Percentiles rank a stretch among this genome's conserved stretches.
These are phyloP conservation scores for Candida yuanshanica DNA, from an alignment of 805 yeast species.

Conservation along the genomic window DNA sequence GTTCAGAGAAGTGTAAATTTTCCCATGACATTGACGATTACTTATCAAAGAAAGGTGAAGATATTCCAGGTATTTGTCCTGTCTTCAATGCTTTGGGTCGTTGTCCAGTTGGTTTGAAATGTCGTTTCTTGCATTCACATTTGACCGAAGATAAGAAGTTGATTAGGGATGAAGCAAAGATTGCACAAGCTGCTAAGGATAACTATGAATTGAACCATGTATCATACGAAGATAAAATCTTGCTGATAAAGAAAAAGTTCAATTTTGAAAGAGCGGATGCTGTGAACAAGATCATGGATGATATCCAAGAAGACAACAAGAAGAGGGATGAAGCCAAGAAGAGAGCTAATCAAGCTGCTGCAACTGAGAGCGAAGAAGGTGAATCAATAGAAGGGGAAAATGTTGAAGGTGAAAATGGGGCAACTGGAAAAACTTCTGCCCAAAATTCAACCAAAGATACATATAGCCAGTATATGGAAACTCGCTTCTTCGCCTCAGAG, in stretches of 20 bases:
- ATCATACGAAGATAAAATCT: conserved; percentile 31
- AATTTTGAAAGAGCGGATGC: conserved; percentile 51
- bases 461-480: conserved; percentile 57
- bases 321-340: conserved; percentile 31
- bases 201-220: conserved; percentile 65
- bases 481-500: conserved; percentile 73
- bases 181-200: conserved; percentile 27
- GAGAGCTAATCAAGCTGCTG: conserved; percentile 23
- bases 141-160: conserved; percentile 41
- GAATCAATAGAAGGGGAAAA: conserved; percentile 18
- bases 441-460: conserved; percentile 29
- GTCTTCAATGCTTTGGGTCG: conserved; percentile 75
- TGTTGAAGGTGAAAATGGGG: conserved; percentile 12
- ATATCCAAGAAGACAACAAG: conserved; percentile 38
- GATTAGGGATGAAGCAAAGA: conserved; percentile 37
- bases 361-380: conserved; percentile 18
- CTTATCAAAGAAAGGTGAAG: conserved; percentile 59
- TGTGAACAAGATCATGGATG: conserved; percentile 59
- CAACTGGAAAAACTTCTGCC: conserved; percentile 1
- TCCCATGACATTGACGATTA: conserved; percentile 71
- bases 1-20: conserved; percentile 66
- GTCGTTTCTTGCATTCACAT: conserved; percentile 86
- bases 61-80: conserved; percentile 78
- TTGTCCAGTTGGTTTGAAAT: conserved; percentile 89
- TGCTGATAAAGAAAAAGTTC: conserved; percentile 46